Percentiles rank a stretch among this genome's conserved stretches.
Evolutionary conservation across 1,284 basidiomycete species (phyloP).

Genomic region (Lignosus rhinocerotis): DNA sequence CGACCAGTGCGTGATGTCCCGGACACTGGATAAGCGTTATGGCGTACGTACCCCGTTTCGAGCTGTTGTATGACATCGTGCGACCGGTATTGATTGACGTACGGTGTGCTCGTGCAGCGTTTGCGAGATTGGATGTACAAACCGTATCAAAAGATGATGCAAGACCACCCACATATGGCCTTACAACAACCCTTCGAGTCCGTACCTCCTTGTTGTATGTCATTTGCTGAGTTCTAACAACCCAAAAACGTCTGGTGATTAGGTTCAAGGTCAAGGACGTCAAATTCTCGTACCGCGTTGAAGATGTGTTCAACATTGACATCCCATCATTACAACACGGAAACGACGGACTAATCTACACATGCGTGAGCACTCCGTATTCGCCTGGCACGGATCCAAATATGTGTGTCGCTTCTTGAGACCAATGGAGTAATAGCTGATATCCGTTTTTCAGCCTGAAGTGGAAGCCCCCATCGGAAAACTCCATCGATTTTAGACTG

Average conservation of each 20-base stretch:
- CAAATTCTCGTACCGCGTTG: slow-evolving; percentile 86
- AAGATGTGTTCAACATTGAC: slow-evolving; percentile 81
- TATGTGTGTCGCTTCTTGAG: slow-evolving; percentile 60
- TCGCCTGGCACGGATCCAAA: slow-evolving; percentile 88
- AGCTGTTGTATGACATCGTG: background rate
- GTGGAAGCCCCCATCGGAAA: slow-evolving; percentile 99
- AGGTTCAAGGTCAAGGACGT: slow-evolving; percentile 90
- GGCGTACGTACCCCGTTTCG: slow-evolving; percentile 58
- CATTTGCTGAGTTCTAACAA: slow-evolving; percentile 5
- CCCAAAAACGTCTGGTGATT: slow-evolving; percentile 5
- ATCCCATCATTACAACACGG: slow-evolving; percentile 91
- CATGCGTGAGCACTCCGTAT: slow-evolving; percentile 86
- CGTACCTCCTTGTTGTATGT: slow-evolving; percentile 32
- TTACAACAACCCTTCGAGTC: slow-evolving; percentile 83
- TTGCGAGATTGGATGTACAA: slow-evolving; percentile 82
- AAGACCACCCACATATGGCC: slow-evolving; percentile 66
- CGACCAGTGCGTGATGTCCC: slow-evolving; percentile 84
- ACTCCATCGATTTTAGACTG: slow-evolving; percentile 97
- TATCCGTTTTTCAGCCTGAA: slow-evolving; percentile 68
- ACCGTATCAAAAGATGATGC: slow-evolving; percentile 76
- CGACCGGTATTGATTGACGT: slow-evolving; percentile 4
- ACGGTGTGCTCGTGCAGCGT: slow-evolving; percentile 52
- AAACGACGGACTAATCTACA: slow-evolving; percentile 97
- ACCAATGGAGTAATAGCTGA: slow-evolving; percentile 7
- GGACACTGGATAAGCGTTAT: slow-evolving; percentile 85